Base-by-base conservation (phyloP, 2,329 filamentous ascomycete species). In the Ophiostoma novo-ulmi region DNA sequence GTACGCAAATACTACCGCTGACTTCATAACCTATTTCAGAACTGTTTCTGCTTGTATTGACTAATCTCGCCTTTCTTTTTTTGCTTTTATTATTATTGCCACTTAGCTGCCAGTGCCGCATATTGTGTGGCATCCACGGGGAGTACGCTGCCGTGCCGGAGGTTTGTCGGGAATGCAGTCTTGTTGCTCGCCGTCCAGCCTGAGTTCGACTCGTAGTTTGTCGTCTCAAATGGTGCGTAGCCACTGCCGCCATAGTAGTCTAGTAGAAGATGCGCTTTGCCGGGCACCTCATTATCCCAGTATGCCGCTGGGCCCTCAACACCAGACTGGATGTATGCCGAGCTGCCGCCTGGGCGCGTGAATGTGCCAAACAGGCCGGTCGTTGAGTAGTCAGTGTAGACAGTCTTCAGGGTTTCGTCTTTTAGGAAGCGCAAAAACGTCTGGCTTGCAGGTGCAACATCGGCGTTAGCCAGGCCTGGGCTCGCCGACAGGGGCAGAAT, bases 391-490 rank as follows among this genome's bases (percentile, higher is more conserved):
- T 87, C 84, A 41, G 81, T 79, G 71, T 84, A 87, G 31, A 87
- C 84, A 0, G 80, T 82, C 73, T 84, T 84, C 2, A 78, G 80
- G 0, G 81, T 80, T 75, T 87, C 84, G 76, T 87, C 83, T 73
- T 87, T 87, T 77, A 87, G 79, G 77, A 87, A 87, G 64, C 85
- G 81, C 6, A 84, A 78, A 68, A 83, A 87, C n/a, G 78, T 78
- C 58, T 70, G 41, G 68, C 63, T 70, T 4, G 31, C 63, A 31
- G 64, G 44, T 1, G 52, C 61, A 7, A 38, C 64, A 13, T 48
- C 31, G 61, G 20, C 31, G 26, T 61, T 26, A 35, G 67, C 41
- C 7, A 55, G 48, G n/a, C 69, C 52, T 2, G 73, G 74, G 67
- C 77, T 77, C 44, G 74, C 74, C 17, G 81, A 80, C 1, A 85